phyloP scores from a whole-genome alignment of 2,329 filamentous ascomycete genomes.

The Cladosporium cucumerinum region DNA sequence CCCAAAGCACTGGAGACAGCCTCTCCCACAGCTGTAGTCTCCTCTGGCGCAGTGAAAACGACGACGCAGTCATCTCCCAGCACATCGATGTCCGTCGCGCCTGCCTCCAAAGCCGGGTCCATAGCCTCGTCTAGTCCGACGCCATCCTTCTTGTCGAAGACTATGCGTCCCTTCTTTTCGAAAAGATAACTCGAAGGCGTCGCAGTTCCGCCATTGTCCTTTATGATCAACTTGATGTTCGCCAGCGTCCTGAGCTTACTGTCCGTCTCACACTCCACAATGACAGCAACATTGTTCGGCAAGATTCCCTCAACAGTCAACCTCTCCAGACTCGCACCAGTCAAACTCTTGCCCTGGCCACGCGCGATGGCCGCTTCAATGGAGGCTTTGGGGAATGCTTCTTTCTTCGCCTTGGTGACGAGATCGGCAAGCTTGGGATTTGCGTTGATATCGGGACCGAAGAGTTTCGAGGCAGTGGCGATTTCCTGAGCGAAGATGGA shows the following conservation, averaged over 20 bases:
- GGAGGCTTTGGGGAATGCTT: conserved; percentile 74
- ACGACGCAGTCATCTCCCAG: conserved; percentile 68
- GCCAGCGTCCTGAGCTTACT: conserved; percentile 70
- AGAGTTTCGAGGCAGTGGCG: conserved; percentile 72
- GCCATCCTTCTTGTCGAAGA: conserved; percentile 60
- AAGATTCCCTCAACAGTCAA: conserved; percentile 78
- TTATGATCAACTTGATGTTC: conserved; percentile 69
- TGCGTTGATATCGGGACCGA: conserved; percentile 67
- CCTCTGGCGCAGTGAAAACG: conserved; percentile 65
- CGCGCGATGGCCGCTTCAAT: conserved; percentile 85
- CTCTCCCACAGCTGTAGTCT: conserved; percentile 62
- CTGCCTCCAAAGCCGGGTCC: conserved; percentile 79
- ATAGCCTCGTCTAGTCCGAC: conserved; percentile 67
- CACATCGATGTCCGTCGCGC: conserved; percentile 68
- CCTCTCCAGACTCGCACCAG: conserved; percentile 71
- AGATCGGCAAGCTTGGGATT: conserved; percentile 75
- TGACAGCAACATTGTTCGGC: conserved; percentile 67
- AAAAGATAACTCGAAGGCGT: conserved; percentile 83
- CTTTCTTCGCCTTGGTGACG: conserved; percentile 76
- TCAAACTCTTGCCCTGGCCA: conserved; percentile 77
- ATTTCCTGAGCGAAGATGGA: conserved; percentile 68
- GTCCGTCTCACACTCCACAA: conserved; percentile 84
- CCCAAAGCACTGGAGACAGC: conserved; percentile 60
- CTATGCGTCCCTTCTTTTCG: conserved; percentile 70
- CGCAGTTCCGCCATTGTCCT: conserved; percentile 64